Evolutionary conservation across 1,284 basidiomycete genomes (phyloP).

Genomic region (Ustilago tritici): DNA sequence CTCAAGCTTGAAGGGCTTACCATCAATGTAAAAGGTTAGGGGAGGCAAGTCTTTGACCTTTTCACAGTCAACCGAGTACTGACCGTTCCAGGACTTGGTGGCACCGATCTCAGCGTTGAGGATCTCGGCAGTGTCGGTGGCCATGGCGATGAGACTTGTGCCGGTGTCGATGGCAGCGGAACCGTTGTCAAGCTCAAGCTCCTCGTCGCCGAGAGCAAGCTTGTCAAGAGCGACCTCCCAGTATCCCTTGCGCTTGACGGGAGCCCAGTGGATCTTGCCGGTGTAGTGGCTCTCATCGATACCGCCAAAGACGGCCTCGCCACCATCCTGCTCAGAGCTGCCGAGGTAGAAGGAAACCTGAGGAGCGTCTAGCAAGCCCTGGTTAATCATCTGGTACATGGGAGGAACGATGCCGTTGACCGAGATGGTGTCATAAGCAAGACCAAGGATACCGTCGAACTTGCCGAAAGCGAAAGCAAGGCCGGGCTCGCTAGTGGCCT

Average conservation of each 20-base stretch:
- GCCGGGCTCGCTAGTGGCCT: conserved; percentile 95
- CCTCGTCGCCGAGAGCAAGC: conserved; percentile 75
- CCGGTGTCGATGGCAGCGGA: conserved; percentile 83
- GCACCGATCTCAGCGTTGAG: conserved; percentile 83
- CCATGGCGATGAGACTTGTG: conserved; percentile 89
- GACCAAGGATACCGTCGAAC: conserved; percentile 94
- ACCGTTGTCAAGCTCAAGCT: conserved; percentile 85
- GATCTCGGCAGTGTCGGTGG: conserved; percentile 96
- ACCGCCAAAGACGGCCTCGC: conserved; percentile 93
- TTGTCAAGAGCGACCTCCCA: conserved; percentile 76
- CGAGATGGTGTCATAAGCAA: conserved; percentile 94
- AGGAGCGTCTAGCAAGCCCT: conserved; percentile 83
- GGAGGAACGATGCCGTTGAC: conserved; percentile 95
- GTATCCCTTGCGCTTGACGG: conserved; percentile 94
- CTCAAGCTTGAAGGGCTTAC: conserved; percentile 78
- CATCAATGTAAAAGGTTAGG: conserved; percentile 77
- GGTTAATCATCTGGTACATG: conserved; percentile 92
- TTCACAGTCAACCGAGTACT: conserved; percentile 79
- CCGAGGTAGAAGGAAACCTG: conserved; percentile 97
- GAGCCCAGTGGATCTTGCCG: conserved; percentile 87
- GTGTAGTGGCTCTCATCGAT: conserved; percentile 83
- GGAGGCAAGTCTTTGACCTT: conserved; percentile 87
- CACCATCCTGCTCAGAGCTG: conserved; percentile 85
- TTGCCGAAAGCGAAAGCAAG: conserved; percentile 92
- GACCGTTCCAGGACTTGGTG: conserved; percentile 65